Percentiles rank a stretch among this genome's conserved stretches.
phyloP scores from a whole-genome alignment of 768 basidiomycete genomes.

The Lactarius evosmus region DNA sequence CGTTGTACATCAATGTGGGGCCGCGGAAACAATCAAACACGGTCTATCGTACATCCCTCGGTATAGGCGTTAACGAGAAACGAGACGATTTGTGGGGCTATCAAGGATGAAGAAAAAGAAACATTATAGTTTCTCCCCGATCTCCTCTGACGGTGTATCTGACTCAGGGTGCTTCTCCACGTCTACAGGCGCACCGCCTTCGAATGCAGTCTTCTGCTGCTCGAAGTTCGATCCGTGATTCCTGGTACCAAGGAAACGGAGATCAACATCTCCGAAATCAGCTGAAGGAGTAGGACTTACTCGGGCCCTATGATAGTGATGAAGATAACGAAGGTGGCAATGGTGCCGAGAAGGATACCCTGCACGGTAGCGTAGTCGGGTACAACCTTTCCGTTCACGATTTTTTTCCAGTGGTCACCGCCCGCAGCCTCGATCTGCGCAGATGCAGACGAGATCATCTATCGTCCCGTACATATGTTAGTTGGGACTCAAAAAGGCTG shows the following conservation, averaged over 20 bases:
- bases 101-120: background rate
- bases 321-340: conserved; percentile 72
- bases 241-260: conserved; percentile 14
- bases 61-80: background rate
- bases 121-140: conserved; percentile 6
- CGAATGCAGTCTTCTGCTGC: conserved; percentile 73
- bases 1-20: background rate
- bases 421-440: conserved; percentile 52
- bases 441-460: conserved; percentile 46
- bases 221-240: conserved; percentile 65
- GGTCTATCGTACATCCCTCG: conserved; percentile 5
- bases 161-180: background rate
- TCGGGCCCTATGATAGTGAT: conserved; percentile 78
- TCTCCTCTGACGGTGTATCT: background rate
- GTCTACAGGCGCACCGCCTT: conserved; percentile 47
- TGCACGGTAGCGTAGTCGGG: conserved; percentile 60
- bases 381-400: conserved; percentile 35
- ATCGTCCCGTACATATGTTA: background rate
- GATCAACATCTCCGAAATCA: conserved; percentile 1
- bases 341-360: conserved; percentile 83
- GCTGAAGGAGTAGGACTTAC: conserved; percentile 43
- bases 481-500: background rate
- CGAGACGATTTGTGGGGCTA: background rate
- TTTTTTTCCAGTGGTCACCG: conserved; percentile 39
- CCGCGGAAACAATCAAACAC: background rate